Base-by-base conservation (phyloP, 1,139 yeast genomes). In the Candida smagusa region DNA sequence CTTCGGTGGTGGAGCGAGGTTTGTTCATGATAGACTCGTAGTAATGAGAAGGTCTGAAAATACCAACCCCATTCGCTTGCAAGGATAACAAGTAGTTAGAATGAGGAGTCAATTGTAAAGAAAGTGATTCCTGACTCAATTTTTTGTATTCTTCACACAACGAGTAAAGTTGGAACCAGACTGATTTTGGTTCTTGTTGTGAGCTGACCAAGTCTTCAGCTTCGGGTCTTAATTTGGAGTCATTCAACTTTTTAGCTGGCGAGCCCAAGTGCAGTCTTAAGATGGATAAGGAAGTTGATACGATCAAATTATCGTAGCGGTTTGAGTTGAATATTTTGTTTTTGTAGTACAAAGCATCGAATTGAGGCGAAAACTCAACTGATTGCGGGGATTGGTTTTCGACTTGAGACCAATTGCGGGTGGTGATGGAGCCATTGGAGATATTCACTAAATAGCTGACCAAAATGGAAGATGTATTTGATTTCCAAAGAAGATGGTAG, bases 101-200 rank as follows among this genome's bases (percentile, higher is more conserved):
- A 4, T 43, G 28, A 7, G 34, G 29, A 12, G 40, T 33, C 23
- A 39, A 35, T 4, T 41, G 31, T 19, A 34, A 53, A 42, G 45
- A 52, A 50, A 49, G 47, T 9, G 81, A 71, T 51, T 85, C 92
- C 42, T 72, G 72, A 28, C 79, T 68, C 36, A 72, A 70, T 37
- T 74, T 79, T 42, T 72, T 74, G 40, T 84, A 69, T 50, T 87
- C 95, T 40, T 75, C 79, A 53, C 90, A 82, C 26, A 84, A 61
- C 3, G 82, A 68, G 41, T 76, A 77, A 39, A 84, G 72, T 44
- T 79, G 74, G 34, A 69, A 61, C 88, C 90, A 83, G 19, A 34
- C 38, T 2, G 46, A 33, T 7, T 36, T 36, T 26, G 12, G 16
- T 22, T 27, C 38, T 19, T 33, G 29, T 24, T 35, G 37, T 21